Evolutionary conservation across 768 basidiomycete species (phyloP), one percentile per base, ranked within the genome.

Genomic region (Pisolithus albus): DNA sequence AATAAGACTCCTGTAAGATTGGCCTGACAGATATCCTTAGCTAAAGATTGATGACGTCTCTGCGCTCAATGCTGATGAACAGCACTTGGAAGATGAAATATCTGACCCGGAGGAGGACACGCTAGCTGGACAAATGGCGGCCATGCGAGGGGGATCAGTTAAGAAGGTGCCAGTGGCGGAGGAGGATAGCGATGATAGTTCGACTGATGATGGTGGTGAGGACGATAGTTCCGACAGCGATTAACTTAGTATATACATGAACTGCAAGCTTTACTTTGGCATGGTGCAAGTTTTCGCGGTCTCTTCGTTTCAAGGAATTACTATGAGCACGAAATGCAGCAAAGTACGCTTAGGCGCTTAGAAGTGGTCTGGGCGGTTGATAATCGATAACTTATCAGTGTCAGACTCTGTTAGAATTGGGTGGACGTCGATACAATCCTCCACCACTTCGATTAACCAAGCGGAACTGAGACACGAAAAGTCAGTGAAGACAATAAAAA

Each of bases 31-130:
- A 48, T 63, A 48, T 63, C 3, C 54, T 8, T 56, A 94, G 91
- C 82, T 96, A 55, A 86, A 86, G 64, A 86, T 96, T 32, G 89
- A 93, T 49, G 85, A 91, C 39, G 71, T 79, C 4, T 76, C 83
- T 9, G 74, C 73, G 1, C 70, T 85, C 16, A 72, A 65, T 10
- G 71, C 72, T 0, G 83, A 83, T 6, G 85, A 85, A 38, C 73
- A 78, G 51, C 78, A 70, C 26, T 72, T 72, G 19, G 94, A 95
- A 34, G 93, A 97, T 62, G 94, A 96, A 53, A 99, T 98, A 56
- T 96, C 93, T 0, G 96, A 98, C 46, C 96, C 96, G 0, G 96
- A 98, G 28, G 96, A 98, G 68, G 96, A 98, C 67, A 81, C 87
- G 23, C 72, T 98, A 47, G 96, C 93, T 5, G 96, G 96, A 7